Percentiles rank a stretch among this genome's conserved stretches.
Conservation (phyloP, 2,329 filamentous ascomycete genomes). For the Cladobotryum protrusum region DNA sequence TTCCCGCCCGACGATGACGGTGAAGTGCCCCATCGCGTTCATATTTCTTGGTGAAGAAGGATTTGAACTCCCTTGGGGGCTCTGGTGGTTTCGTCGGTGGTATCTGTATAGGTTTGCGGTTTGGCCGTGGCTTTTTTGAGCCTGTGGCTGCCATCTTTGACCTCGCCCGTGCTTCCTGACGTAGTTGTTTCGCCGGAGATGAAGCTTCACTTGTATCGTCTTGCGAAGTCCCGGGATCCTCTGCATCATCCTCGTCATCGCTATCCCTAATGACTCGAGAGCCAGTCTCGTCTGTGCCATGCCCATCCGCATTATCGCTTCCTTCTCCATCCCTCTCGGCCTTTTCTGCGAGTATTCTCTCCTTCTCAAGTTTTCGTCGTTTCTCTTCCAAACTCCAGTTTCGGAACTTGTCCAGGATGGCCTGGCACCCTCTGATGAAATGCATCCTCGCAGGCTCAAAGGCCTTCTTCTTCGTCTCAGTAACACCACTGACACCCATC, state of each 20-base stretch:
- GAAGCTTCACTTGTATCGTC: slow-evolving; percentile 48
- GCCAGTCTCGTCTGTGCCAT: slow-evolving; percentile 27
- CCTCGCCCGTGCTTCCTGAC: slow-evolving; percentile 60
- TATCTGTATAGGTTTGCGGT: slow-evolving; percentile 20
- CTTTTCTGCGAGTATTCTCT: slow-evolving; percentile 42
- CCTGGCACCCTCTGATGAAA: slow-evolving; percentile 77
- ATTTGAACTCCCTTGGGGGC: slow-evolving; percentile 62
- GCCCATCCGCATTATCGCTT: slow-evolving; percentile 25
- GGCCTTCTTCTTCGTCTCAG: slow-evolving; percentile 76
- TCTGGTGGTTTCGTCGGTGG: slow-evolving; percentile 28
- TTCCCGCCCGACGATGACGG: slow-evolving; percentile 60
- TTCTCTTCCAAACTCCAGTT: slow-evolving; percentile 88
- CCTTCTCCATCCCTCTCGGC: slow-evolving; percentile 30
- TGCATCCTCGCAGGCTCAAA: slow-evolving; percentile 81
- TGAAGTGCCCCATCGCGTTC: slow-evolving; percentile 75
- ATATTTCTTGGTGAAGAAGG: slow-evolving; percentile 77
- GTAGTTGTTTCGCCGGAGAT: slow-evolving; percentile 61
- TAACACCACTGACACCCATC: slow-evolving; percentile 82
- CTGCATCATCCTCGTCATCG: slow-evolving; percentile 31
- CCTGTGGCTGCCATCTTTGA: slow-evolving; percentile 36
- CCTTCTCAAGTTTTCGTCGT: slow-evolving; percentile 68
- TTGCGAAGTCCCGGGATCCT: slow-evolving; percentile 33
- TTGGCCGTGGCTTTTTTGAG: slow-evolving; percentile 25
- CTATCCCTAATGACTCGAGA: slow-evolving; percentile 14
- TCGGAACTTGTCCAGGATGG: slow-evolving; percentile 79